Conservation (phyloP, 148 eudicot species). For the Rhododendron simsii region DNA sequence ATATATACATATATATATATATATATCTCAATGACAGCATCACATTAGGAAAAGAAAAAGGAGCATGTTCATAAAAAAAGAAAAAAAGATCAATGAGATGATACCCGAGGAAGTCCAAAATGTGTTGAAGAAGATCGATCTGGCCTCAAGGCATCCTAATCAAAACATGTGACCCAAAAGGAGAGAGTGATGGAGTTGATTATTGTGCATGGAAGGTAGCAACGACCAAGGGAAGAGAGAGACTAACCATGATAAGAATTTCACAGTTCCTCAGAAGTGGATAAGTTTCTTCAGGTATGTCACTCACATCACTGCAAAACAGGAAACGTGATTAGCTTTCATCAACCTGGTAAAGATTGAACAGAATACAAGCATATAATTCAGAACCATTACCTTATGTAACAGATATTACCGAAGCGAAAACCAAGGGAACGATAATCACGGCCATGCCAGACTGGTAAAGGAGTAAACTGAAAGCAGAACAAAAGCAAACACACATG, state of each 20-base stretch:
- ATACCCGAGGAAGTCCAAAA: constrained; percentile 97
- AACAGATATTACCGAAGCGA: constrained; percentile 85
- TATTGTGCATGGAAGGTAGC: background rate
- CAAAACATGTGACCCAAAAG: constrained; percentile 6
- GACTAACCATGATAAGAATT: constrained; percentile 65
- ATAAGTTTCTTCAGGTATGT: constrained; percentile 91
- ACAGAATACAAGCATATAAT: background rate
- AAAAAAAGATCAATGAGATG: background rate
- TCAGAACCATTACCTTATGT: constrained; percentile 62
- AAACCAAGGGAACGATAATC: constrained; percentile 90
- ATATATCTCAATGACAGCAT: background rate
- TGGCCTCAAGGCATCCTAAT: constrained; percentile 89
- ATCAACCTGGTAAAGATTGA: background rate
- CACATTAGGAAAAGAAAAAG: background rate
- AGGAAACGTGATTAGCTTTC: background rate
- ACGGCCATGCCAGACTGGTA: constrained; percentile 97
- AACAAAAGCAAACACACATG: background rate
- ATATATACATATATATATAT: too few relatives aligned
- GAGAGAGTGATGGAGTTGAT: background rate
- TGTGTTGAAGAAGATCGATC: constrained; percentile 95
- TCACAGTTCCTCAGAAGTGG: constrained; percentile 87
- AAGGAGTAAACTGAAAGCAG: constrained; percentile 69
- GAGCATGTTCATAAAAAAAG: background rate
- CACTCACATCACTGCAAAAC: constrained; percentile 86
- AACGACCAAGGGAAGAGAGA: constrained; percentile 1